phyloP scores from a whole-genome alignment of 2,329 filamentous ascomycete genomes.

The Pseudopyricularia cyperi region DNA sequence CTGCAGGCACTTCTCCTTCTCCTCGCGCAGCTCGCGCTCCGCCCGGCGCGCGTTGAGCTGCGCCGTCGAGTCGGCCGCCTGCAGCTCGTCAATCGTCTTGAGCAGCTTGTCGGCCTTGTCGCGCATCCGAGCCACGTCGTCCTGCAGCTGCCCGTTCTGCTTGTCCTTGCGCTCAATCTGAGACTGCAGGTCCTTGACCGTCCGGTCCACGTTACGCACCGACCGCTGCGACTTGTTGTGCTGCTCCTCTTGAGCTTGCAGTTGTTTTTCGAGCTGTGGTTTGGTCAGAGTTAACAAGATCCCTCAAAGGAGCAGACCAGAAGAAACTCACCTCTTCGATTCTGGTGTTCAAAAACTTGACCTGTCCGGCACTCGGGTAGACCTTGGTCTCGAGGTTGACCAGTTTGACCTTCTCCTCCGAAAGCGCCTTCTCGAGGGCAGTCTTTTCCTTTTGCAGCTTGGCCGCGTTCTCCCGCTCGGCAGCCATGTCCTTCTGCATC shows the following conservation, averaged over 20 bases:
- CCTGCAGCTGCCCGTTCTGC: conserved; percentile 63
- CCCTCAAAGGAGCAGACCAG: not conserved
- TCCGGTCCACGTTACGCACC: conserved; percentile 84
- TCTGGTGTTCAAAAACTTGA: conserved; percentile 85
- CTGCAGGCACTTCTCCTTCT: conserved; percentile 65
- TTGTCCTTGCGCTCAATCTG: conserved; percentile 93
- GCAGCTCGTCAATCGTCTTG: conserved; percentile 83
- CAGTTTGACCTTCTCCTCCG: conserved; percentile 78
- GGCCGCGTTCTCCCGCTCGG: conserved; percentile 70
- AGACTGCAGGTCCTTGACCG: conserved; percentile 80
- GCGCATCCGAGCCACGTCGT: conserved; percentile 73
- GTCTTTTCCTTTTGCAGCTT: conserved; percentile 85
- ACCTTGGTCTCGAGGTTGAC: conserved; percentile 96
- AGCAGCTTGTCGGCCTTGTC: conserved; percentile 88
- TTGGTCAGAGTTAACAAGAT: conserved; percentile 13
- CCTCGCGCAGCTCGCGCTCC: conserved; percentile 81
- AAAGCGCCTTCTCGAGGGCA: conserved; percentile 74
- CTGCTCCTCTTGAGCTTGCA: conserved; percentile 70
- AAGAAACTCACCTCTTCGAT: conserved; percentile 72
- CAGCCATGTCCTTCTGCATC: conserved; percentile 82
- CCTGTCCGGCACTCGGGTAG: conserved; percentile 85
- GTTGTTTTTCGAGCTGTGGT: conserved; percentile 69
- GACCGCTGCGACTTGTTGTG: conserved; percentile 73
- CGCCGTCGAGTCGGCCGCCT: conserved; percentile 69
- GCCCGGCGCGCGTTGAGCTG: conserved; percentile 74